Evolutionary conservation across 805 yeast genomes (phyloP).

Genomic region (Candida sanyiensis): DNA sequence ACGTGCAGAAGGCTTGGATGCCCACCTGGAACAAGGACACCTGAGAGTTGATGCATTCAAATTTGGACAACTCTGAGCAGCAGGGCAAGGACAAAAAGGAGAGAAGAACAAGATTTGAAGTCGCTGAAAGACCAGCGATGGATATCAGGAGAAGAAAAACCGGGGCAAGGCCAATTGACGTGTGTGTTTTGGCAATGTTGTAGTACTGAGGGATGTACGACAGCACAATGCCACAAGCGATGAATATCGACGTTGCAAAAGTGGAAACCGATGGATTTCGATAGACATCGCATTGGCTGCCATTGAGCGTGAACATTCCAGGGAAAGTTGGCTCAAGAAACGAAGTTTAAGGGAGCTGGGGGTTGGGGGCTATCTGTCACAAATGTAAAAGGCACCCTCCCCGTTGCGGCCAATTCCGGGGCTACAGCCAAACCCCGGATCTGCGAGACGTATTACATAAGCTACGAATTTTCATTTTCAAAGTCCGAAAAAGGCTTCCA

Average conservation of each 20-base stretch:
- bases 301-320: too few relatives aligned
- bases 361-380: too few relatives aligned
- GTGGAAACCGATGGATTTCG: slow-evolving; percentile 43
- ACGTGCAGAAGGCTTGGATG: slow-evolving; percentile 54
- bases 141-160: slow-evolving; percentile 66
- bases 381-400: too few relatives aligned
- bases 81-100: slow-evolving; percentile 59
- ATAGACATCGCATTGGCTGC: slow-evolving; percentile 17
- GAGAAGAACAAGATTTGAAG: slow-evolving; percentile 59
- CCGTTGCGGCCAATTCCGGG: too few relatives aligned
- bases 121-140: slow-evolving; percentile 59
- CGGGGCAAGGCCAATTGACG: slow-evolving; percentile 78
- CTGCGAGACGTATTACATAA: too few relatives aligned
- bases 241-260: slow-evolving; percentile 42
- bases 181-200: slow-evolving; percentile 47
- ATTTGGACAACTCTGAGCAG: slow-evolving; percentile 41
- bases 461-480: background rate
- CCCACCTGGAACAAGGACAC: slow-evolving; percentile 64
- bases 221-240: slow-evolving; percentile 61
- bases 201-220: slow-evolving; percentile 76
- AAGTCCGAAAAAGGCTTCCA: background rate
- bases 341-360: too few relatives aligned
- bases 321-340: too few relatives aligned
- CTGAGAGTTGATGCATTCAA: slow-evolving; percentile 63
- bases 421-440: too few relatives aligned